phyloP scores from a whole-genome alignment of 192 early-diverging fungal species.

The Funneliformis geosporum region DNA sequence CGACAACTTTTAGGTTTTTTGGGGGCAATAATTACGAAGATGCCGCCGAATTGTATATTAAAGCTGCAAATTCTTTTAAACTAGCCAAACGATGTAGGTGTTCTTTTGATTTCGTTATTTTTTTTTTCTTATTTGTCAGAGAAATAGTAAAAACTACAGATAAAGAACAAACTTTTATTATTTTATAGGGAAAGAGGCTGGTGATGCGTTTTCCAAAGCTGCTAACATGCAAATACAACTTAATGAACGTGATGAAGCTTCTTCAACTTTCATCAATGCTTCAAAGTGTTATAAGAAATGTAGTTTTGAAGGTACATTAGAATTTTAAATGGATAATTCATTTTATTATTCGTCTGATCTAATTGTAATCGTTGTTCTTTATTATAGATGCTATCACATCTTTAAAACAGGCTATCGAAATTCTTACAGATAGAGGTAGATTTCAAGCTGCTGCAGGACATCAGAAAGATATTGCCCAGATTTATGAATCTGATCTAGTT shows the following conservation, averaged over 20 bases:
- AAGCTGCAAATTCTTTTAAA: constrained; percentile 94
- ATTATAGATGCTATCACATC: constrained; percentile 68
- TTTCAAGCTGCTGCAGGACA: constrained; percentile 92
- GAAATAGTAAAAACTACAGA: neutral
- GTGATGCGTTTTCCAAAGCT: constrained; percentile 87
- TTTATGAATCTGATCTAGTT: constrained; percentile 83
- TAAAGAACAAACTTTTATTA: neutral
- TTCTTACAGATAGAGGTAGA: constrained; percentile 82
- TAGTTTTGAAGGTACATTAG: constrained; percentile 64
- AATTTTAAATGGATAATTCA: neutral
- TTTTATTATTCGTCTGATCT: neutral
- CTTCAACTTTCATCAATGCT: constrained; percentile 80
- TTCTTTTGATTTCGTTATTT: neutral
- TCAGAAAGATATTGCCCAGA: constrained; percentile 91
- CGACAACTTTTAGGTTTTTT: constrained; percentile 62
- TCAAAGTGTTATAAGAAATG: constrained; percentile 89
- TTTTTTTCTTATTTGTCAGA: neutral
- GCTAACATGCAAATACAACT: constrained; percentile 76
- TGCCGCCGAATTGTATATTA: constrained; percentile 88
- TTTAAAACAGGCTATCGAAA: constrained; percentile 74
- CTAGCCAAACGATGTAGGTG: constrained; percentile 83
- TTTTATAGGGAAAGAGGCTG: constrained; percentile 82
- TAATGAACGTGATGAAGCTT: constrained; percentile 84
- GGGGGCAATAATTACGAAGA: constrained; percentile 89
- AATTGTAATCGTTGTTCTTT: neutral